phyloP scores from a whole-genome alignment of 2,329 filamentous ascomycete genomes.

The Coniochaeta pulveracea region DNA sequence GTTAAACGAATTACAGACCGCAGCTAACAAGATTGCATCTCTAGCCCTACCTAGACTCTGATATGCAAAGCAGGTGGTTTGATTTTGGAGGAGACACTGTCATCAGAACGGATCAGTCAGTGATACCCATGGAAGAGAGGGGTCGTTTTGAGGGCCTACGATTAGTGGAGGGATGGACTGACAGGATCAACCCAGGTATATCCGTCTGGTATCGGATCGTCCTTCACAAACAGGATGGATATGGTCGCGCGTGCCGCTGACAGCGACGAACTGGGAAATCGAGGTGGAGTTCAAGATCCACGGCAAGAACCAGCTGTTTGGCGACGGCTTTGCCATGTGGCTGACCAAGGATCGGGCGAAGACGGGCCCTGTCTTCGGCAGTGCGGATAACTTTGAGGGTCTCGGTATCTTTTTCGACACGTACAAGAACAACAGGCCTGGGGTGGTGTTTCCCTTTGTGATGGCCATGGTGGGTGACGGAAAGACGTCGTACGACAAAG shows the following conservation, averaged over 20 bases:
- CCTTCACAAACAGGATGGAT: constrained; percentile 88
- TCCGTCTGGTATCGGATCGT: constrained; percentile 82
- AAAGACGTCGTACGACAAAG: constrained; percentile 79
- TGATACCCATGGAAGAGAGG: constrained; percentile 11
- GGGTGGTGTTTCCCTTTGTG: constrained; percentile 90
- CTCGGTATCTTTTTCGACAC: constrained; percentile 95
- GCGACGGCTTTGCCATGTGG: constrained; percentile 97
- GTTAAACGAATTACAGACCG: background rate
- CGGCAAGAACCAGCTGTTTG: constrained; percentile 80
- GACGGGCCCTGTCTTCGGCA: constrained; percentile 77
- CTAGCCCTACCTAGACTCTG: constrained; percentile 92
- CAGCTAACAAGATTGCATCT: background rate
- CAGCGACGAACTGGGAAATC: constrained; percentile 98
- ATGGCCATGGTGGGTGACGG: constrained; percentile 98
- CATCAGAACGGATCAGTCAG: constrained; percentile 59
- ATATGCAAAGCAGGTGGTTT: constrained; percentile 98
- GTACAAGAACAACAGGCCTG: constrained; percentile 98
- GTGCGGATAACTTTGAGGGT: constrained; percentile 80
- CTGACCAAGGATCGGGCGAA: constrained; percentile 84
- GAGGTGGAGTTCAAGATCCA: constrained; percentile 93
- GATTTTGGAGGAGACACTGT: constrained; percentile 97
- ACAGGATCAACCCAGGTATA: constrained; percentile 49
- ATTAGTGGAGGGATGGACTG: constrained; percentile 8
- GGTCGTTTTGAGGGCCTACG: too few species aligned
- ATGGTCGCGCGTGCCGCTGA: constrained; percentile 87